Conservation (phyloP, 179 eudicot genomes). For the Patellifolia procumbens region DNA sequence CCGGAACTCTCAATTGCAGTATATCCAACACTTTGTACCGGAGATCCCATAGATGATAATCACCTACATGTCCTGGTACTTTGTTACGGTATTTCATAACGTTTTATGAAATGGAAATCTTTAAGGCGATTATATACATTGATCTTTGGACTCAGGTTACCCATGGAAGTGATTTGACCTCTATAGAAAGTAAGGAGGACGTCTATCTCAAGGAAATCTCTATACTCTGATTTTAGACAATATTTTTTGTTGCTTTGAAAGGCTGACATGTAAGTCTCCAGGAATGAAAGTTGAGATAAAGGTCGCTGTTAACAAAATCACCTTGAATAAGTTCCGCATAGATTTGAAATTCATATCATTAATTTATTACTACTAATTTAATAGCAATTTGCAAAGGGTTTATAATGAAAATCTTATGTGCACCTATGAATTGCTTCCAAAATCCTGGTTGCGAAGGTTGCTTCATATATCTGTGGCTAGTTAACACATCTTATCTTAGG, state of each 20-base stretch:
- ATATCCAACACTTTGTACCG: background rate
- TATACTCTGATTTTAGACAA: too few relatives aligned
- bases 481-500: background rate
- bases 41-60: background rate
- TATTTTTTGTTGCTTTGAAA: background rate
- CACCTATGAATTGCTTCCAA: background rate
- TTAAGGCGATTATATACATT: background rate
- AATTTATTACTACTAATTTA: background rate
- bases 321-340: background rate
- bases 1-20: background rate
- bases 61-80: background rate
- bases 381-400: too few relatives aligned
- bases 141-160: background rate
- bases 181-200: background rate
- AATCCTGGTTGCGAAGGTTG: background rate
- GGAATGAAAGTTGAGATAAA: background rate
- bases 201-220: background rate
- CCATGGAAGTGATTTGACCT: background rate
- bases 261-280: background rate
- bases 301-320: background rate
- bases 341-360: background rate
- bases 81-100: background rate
- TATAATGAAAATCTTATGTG: background rate
- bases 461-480: background rate
- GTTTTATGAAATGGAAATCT: background rate